Base-by-base conservation (phyloP, 495 filamentous ascomycete genomes). In the Parachaetomium inaequale region DNA sequence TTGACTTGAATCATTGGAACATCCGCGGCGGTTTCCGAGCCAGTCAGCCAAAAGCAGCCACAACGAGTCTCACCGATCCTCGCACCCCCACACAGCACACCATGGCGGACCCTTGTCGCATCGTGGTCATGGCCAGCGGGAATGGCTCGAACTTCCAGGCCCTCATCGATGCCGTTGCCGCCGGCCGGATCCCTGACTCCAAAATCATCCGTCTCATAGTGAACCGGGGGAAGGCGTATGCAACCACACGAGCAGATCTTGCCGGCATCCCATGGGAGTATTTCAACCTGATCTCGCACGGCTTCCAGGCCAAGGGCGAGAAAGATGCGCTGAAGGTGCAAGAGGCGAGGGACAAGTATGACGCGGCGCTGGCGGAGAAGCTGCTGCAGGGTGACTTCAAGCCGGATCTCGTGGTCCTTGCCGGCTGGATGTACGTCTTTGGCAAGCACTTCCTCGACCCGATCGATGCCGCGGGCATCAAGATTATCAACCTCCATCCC, bases 91-190 rank as follows among this genome's bases (percentile, higher is more conserved):
- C 53, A 25, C 23, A 29, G 29, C 42, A 38, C 49, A 64, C 26
- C 54, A 69, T 69, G 67, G 55, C 70, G 8, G 61, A 61, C 12
- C 69, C 68, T 52, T 78, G 74, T 56, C 72, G 72, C 28, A 75
- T 79, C 54, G 54, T 74, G 32, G 75, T 79, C 34, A 68, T 79
- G 62, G 70, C 70, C 66, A 93, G 87, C 59, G 93, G 90, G 70
- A 86, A 82, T 65, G 93, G 93, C 63, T 84, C 89, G 52, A 97
- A 97, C 71, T 85, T 98, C 26, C 92, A 96, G 78, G 92, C 92
- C 34, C 82, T 96, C 42, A 94, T 96, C 68, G 88, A 96, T 74
- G 87, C 88, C 51, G 77, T 83, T 50, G 73, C 75, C 34, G 73
- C 78, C 19, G 74, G 76, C 23, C 67, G 74, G 8, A 81, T 90